Evolutionary conservation across 345 rosid species (phyloP).

Genomic region (Bretschneidera sinensis): DNA sequence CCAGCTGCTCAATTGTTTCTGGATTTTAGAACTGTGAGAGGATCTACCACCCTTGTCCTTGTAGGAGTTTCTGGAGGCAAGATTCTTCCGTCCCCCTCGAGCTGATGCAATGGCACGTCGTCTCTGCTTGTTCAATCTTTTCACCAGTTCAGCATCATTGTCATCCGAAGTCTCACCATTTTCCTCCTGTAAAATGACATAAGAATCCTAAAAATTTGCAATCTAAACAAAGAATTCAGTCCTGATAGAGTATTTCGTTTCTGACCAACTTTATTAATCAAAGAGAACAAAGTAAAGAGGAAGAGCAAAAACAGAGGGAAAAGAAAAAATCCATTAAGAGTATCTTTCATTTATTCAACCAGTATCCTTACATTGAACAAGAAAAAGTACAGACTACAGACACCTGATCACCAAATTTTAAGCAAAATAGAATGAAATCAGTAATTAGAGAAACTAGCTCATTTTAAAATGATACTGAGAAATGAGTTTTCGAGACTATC

Average conservation of each 20-base stretch:
- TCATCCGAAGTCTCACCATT: conserved; percentile 18
- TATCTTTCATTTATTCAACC: background rate
- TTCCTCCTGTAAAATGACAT: conserved; percentile 29
- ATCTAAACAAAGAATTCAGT: background rate
- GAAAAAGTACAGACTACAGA: too few species aligned
- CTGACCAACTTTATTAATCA: background rate
- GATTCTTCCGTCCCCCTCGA: conserved; percentile 44
- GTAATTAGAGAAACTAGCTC: too few species aligned
- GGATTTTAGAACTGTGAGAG: conserved; percentile 60
- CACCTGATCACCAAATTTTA: too few species aligned
- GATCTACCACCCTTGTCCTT: conserved; percentile 81
- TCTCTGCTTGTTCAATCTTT: conserved; percentile 70
- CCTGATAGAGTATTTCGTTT: background rate
- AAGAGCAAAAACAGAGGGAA: too few species aligned
- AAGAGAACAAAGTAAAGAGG: too few species aligned
- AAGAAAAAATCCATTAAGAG: background rate
- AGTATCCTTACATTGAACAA: too few species aligned
- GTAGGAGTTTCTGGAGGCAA: conserved; percentile 74
- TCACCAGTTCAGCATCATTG: conserved; percentile 46
- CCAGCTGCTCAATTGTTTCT: conserved; percentile 43
- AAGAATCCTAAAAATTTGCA: conserved; percentile 2
- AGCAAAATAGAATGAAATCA: too few species aligned
- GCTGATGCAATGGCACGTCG: conserved; percentile 61
- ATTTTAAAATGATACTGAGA: too few species aligned
- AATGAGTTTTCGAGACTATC: too few species aligned